A percentile compares a stretch with the other conserved stretches of the same genome.
Conservation (phyloP, 78 protist species). For the Dictyostelium discoideum region DNA sequence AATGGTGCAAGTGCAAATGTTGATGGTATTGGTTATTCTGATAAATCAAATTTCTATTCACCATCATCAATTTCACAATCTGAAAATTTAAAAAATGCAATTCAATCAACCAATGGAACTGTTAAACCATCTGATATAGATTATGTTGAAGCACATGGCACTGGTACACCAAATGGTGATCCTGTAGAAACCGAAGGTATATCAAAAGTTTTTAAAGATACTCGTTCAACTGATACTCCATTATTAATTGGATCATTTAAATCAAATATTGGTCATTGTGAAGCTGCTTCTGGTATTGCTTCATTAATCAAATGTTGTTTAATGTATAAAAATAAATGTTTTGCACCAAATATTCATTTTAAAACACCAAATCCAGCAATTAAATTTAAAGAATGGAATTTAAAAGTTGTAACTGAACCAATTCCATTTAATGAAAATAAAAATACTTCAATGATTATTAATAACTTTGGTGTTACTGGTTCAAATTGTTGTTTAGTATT, state of each 20-base stretch:
- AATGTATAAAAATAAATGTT: constrained; percentile 11
- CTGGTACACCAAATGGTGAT: constrained; percentile 93
- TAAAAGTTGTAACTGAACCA: constrained; percentile 51
- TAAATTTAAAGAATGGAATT: constrained; percentile 61
- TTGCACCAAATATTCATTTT: constrained; percentile 9
- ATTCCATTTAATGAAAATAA: constrained; percentile 8
- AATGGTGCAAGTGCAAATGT: constrained; percentile 2
- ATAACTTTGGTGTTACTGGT: constrained; percentile 79
- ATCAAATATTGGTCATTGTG: constrained; percentile 88
- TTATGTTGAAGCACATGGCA: constrained; percentile 90
- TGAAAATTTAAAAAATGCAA: not conserved
- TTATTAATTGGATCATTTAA: constrained; percentile 79
- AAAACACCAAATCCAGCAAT: constrained; percentile 28
- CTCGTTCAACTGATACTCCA: not conserved
- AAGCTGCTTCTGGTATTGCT: constrained; percentile 85
- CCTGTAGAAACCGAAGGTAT: constrained; percentile 83
- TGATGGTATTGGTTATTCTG: constrained; percentile 10
- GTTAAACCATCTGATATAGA: not conserved
- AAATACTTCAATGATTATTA: constrained; percentile 7
- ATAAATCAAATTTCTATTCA: not conserved
- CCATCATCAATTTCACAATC: constrained; percentile 5
- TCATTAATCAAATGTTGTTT: constrained; percentile 67
- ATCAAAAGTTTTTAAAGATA: not conserved
- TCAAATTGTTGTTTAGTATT: constrained; percentile 39
- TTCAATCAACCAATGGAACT: constrained; percentile 7